Evolutionary conservation across 2,329 filamentous ascomycete species (phyloP).

Genomic region (Ascochyta clinopodiicola): DNA sequence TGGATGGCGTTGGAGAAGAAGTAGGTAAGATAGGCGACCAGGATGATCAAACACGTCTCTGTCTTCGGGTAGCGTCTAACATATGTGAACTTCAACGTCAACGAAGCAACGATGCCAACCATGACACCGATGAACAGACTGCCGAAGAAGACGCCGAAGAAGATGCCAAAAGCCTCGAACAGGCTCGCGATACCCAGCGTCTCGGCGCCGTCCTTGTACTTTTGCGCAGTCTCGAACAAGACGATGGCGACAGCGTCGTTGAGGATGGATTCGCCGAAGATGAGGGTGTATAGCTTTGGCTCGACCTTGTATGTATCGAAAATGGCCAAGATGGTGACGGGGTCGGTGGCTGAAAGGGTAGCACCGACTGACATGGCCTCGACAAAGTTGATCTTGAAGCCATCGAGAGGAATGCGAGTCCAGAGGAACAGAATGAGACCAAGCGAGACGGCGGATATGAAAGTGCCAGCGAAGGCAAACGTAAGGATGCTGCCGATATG

Average conservation of each 20-base stretch:
- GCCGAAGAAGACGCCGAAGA: constrained; percentile 94
- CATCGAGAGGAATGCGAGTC: constrained; percentile 84
- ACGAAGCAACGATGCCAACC: constrained; percentile 84
- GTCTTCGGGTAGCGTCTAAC: constrained; percentile 93
- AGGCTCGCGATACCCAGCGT: constrained; percentile 77
- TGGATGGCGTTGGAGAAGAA: constrained; percentile 96
- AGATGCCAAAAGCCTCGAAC: constrained; percentile 90
- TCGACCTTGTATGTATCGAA: constrained; percentile 99
- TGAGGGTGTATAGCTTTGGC: constrained; percentile 97
- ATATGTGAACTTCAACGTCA: constrained; percentile 93
- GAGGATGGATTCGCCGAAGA: constrained; percentile 96
- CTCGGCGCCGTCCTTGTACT: constrained; percentile 79
- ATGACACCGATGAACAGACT: constrained; percentile 87
- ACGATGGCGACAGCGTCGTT: constrained; percentile 99
- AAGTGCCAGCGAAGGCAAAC: constrained; percentile 96
- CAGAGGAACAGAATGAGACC: constrained; percentile 88
- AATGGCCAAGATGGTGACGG: constrained; percentile 96
- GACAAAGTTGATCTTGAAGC: constrained; percentile 85
- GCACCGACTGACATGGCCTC: constrained; percentile 97
- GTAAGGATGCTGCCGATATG: constrained; percentile 97
- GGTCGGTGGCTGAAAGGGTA: constrained; percentile 94
- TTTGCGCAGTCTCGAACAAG: constrained; percentile 95
- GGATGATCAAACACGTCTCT: constrained; percentile 90
- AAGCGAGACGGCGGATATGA: constrained; percentile 94
- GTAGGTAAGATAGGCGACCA: constrained; percentile 95